Conservation (phyloP, 257 asterid genomes). For the Fraxinus quadrangulata region DNA sequence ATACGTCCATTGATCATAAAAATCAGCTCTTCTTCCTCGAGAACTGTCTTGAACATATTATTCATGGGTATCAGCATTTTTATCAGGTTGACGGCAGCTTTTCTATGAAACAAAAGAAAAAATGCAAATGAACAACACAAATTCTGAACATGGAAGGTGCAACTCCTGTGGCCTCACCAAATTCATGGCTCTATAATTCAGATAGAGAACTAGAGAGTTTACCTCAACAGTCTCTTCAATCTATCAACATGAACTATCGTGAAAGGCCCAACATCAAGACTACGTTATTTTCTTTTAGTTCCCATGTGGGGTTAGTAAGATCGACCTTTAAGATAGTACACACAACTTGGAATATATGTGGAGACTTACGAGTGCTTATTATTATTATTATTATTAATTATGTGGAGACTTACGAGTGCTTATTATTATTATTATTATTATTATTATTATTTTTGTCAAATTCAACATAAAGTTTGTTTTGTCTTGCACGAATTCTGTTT, state of each 20-base stretch:
- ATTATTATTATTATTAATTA: too few species aligned
- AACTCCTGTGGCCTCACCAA: slow-evolving; percentile 1
- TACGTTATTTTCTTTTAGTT: slow-evolving; percentile 8
- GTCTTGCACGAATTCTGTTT: slow-evolving; percentile 32
- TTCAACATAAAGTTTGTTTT: neutral
- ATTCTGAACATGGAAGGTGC: slow-evolving; percentile 24
- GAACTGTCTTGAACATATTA: slow-evolving; percentile 15
- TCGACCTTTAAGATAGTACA: neutral
- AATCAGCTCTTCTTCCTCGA: slow-evolving; percentile 10
- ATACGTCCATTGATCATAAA: slow-evolving; percentile 35
- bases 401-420: too few species aligned
- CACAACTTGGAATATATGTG: neutral
- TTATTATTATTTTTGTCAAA: too few species aligned
- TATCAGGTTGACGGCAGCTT: slow-evolving; percentile 6
- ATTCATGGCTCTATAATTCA: slow-evolving; percentile 7
- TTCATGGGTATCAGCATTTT: slow-evolving; percentile 23
- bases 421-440: too few species aligned
- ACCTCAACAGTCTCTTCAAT: slow-evolving; percentile 27
- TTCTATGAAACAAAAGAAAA: slow-evolving; percentile 27
- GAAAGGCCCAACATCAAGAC: slow-evolving; percentile 37
- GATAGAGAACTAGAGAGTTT: slow-evolving; percentile 31
- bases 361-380: too few species aligned
- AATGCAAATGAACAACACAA: slow-evolving; percentile 8
- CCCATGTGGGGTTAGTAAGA: too few species aligned
- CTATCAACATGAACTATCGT: slow-evolving; percentile 31